Conservation (phyloP, 345 rosid genomes). For the Adansonia digitata region DNA sequence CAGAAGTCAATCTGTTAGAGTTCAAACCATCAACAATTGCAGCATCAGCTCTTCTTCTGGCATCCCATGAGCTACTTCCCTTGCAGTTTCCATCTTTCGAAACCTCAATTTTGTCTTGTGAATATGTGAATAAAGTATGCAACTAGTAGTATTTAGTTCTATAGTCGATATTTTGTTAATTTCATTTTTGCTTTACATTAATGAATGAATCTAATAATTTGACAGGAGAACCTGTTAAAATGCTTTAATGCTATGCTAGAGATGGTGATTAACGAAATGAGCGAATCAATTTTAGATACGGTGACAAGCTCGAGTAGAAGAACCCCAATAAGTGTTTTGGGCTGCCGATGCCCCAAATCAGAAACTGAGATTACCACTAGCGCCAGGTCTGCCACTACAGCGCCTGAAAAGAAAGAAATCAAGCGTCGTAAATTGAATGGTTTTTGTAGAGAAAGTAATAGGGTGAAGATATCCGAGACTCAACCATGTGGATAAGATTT, state of each 20-base stretch:
- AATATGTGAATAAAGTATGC: constrained; percentile 42
- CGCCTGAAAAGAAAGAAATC: constrained; percentile 22
- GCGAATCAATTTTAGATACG: constrained; percentile 25
- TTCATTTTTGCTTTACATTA: not conserved
- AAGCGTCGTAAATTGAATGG: constrained; percentile 25
- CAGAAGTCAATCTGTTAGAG: constrained; percentile 49
- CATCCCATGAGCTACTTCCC: constrained; percentile 53
- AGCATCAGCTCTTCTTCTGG: constrained; percentile 53
- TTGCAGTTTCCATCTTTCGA: constrained; percentile 36
- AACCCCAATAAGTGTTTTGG: constrained; percentile 46
- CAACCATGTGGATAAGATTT: constrained; percentile 18
- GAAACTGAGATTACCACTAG: constrained; percentile 24
- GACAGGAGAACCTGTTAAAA: constrained; percentile 38
- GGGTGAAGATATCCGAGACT: constrained; percentile 24
- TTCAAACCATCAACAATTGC: constrained; percentile 61
- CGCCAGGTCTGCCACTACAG: constrained; percentile 1
- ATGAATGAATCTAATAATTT: not conserved
- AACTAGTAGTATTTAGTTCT: not conserved
- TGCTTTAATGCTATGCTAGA: constrained; percentile 41
- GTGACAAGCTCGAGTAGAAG: constrained; percentile 37
- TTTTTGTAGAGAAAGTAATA: constrained; percentile 15
- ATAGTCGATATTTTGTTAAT: not conserved
- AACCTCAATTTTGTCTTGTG: constrained; percentile 31
- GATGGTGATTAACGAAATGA: constrained; percentile 28
- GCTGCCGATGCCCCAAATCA: constrained; percentile 32